These are phyloP conservation scores for Pseudogymnoascus sp. DNA, from an alignment of 2,329 filamentous ascomycete genomes.

Conservation along the genomic window DNA sequence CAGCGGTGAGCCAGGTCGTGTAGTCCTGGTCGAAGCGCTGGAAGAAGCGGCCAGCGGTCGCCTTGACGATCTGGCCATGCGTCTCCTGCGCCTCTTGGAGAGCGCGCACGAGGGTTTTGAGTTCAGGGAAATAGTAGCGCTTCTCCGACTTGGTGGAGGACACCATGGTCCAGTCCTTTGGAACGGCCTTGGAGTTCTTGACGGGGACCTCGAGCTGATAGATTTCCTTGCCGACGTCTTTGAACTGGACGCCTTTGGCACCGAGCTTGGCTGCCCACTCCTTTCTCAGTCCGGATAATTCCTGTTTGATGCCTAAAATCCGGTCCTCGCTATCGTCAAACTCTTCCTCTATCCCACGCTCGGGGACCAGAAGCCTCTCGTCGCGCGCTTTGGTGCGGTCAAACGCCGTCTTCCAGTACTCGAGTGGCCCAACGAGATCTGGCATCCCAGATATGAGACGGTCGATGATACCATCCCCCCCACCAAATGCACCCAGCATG, in stretches of 20 bases:
- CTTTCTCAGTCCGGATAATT: slow-evolving; percentile 63
- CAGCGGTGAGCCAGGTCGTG: slow-evolving; percentile 74
- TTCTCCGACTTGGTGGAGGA: slow-evolving; percentile 85
- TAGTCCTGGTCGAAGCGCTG: slow-evolving; percentile 83
- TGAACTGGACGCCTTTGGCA: slow-evolving; percentile 61
- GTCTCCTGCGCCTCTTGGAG: slow-evolving; percentile 92
- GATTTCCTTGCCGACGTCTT: slow-evolving; percentile 90
- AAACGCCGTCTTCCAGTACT: slow-evolving; percentile 87
- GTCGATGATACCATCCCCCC: slow-evolving; percentile 75
- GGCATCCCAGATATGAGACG: slow-evolving; percentile 81
- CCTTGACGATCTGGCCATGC: slow-evolving; percentile 82
- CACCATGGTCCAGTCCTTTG: slow-evolving; percentile 89
- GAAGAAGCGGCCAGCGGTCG: slow-evolving; percentile 76
- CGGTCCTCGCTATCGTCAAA: slow-evolving; percentile 76
- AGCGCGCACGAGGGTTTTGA: slow-evolving; percentile 72
- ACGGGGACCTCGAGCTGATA: slow-evolving; percentile 93
- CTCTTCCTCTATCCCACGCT: slow-evolving; percentile 79
- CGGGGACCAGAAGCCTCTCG: slow-evolving; percentile 74
- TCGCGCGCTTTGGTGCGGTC: slow-evolving; percentile 72
- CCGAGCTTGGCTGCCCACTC: slow-evolving; percentile 65
- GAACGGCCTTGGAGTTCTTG: slow-evolving; percentile 60
- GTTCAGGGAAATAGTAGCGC: slow-evolving; percentile 83
- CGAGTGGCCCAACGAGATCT: slow-evolving; percentile 62
- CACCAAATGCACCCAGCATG: slow-evolving; percentile 62
- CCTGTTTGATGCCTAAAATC: slow-evolving; percentile 65